Conservation (phyloP, 2,329 filamentous ascomycete genomes). For the Colletotrichum sp. region DNA sequence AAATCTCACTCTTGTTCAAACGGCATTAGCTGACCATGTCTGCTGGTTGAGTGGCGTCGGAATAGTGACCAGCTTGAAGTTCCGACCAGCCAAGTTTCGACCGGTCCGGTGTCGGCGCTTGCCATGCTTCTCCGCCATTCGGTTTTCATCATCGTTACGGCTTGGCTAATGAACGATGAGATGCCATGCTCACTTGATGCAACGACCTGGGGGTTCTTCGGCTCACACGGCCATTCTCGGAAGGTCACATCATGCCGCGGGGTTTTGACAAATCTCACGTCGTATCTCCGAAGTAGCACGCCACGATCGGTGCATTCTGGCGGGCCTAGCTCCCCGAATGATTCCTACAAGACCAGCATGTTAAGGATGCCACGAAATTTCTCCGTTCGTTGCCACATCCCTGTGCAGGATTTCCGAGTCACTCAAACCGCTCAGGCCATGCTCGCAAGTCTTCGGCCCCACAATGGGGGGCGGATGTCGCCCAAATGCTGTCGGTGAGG, state of each 20-base stretch:
- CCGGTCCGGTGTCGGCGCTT: not conserved
- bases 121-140: not conserved
- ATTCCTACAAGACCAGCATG: not conserved
- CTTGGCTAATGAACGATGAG: accelerated
- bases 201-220: not conserved
- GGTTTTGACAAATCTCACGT: not conserved
- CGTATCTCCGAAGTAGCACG: not conserved
- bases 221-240: not conserved
- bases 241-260: not conserved
- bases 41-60: not conserved
- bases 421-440: not conserved
- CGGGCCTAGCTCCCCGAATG: not conserved
- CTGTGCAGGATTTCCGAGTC: not conserved
- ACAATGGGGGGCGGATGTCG: not conserved
- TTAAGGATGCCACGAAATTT: not conserved
- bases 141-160: not conserved
- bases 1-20: not conserved
- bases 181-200: not conserved
- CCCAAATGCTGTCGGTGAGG: not conserved
- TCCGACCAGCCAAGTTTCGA: not conserved
- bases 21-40: not conserved
- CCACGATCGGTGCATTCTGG: not conserved
- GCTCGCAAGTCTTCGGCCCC: not conserved
- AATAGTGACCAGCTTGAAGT: not conserved
- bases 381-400: not conserved